These are phyloP conservation scores for Chernovozyma sophiae-reginae DNA, from an alignment of 1,139 yeast species.

Conservation along the genomic window DNA sequence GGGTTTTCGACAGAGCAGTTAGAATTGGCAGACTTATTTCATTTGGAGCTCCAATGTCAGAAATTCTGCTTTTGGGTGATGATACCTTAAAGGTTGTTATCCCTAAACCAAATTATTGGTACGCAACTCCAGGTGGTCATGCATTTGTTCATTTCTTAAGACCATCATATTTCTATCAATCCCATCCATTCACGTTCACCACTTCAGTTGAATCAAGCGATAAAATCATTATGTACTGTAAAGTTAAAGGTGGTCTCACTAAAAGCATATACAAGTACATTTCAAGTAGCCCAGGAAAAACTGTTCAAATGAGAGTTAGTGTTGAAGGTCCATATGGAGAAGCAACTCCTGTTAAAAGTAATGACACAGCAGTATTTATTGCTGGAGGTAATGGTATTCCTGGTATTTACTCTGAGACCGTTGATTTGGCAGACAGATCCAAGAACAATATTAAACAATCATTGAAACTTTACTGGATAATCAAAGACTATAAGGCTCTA, in stretches of 20 bases:
- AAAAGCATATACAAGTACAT: slow-evolving; percentile 28
- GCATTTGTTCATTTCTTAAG: slow-evolving; percentile 46
- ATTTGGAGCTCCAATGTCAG: slow-evolving; percentile 40
- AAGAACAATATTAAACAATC: slow-evolving; percentile 17
- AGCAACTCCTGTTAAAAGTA: slow-evolving; percentile 24
- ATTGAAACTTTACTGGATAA: slow-evolving; percentile 49
- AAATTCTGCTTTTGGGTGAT: slow-evolving; percentile 27
- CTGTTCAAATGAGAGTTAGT: slow-evolving; percentile 27
- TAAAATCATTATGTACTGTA: slow-evolving; percentile 26
- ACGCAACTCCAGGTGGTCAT: slow-evolving; percentile 46
- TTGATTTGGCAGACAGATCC: slow-evolving; percentile 20
- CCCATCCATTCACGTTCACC: slow-evolving; percentile 38
- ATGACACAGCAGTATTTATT: slow-evolving; percentile 29
- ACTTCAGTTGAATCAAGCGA: slow-evolving; percentile 15
- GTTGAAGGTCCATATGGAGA: slow-evolving; percentile 44
- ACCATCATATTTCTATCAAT: slow-evolving; percentile 37
- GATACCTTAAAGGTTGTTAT: slow-evolving; percentile 40
- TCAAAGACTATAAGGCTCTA: slow-evolving; percentile 40
- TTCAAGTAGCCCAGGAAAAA: slow-evolving; percentile 20
- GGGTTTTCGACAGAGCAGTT: slow-evolving; percentile 41
- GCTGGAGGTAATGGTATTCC: slow-evolving; percentile 46
- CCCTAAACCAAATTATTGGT: slow-evolving; percentile 41
- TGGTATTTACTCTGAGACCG: slow-evolving; percentile 37
- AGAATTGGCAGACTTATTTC: slow-evolving; percentile 28
- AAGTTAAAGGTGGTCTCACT: slow-evolving; percentile 39